Evolutionary conservation across 164 flowering plant species (phyloP).

Genomic region (Vitis amurensis): DNA sequence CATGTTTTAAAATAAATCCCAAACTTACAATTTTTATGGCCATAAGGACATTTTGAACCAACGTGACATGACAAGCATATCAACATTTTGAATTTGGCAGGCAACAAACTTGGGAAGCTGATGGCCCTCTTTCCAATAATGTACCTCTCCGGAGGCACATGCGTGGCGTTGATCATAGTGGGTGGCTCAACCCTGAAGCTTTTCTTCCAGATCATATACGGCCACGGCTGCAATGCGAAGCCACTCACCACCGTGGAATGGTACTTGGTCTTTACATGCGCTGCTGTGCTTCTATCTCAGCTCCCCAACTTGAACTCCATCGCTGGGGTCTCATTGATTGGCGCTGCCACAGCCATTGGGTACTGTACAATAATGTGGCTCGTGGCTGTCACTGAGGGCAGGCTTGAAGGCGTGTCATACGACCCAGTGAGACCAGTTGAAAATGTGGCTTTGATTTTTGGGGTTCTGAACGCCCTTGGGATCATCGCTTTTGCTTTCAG

Average conservation of each 20-base stretch:
- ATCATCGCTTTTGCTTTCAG: conserved; percentile 29
- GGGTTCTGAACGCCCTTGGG: conserved; percentile 23
- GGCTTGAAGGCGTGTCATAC: conserved; percentile 20
- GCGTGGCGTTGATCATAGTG: conserved; percentile 16
- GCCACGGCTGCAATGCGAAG: neutral
- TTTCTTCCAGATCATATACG: conserved; percentile 18
- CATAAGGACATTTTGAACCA: too few species aligned
- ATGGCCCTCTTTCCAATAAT: conserved; percentile 20
- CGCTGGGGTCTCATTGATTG: conserved; percentile 26
- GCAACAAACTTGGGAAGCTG: conserved; percentile 20
- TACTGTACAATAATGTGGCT: conserved; percentile 27
- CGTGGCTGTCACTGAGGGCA: conserved; percentile 17
- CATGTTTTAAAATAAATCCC: too few species aligned
- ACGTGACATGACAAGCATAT: too few species aligned
- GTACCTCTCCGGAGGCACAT: conserved; percentile 31
- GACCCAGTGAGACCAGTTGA: neutral
- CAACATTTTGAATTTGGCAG: conserved; percentile 1
- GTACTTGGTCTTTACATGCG: conserved; percentile 26
- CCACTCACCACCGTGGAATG: conserved; percentile 23
- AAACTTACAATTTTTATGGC: too few species aligned
- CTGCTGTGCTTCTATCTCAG: conserved; percentile 19
- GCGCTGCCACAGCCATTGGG: conserved; percentile 27
- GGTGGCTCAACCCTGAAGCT: conserved; percentile 18
- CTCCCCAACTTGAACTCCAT: conserved; percentile 33
- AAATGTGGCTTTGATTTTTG: conserved; percentile 4